Evolutionary conservation across 1,284 basidiomycete genomes (phyloP).

Genomic region (Trametes polyzona): DNA sequence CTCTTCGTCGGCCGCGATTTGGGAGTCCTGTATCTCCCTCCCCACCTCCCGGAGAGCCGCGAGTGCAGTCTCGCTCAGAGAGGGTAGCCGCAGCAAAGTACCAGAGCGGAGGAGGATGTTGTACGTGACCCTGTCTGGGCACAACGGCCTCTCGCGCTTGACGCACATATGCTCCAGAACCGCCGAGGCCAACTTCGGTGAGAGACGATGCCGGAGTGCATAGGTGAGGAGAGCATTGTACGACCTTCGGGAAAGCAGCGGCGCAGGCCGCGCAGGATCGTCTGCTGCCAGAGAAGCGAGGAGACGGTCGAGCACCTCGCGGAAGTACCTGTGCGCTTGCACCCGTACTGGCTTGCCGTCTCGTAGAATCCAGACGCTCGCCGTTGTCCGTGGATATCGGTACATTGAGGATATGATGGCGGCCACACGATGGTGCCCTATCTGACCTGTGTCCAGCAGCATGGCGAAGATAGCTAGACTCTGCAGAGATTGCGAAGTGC

Average conservation of each 20-base stretch:
- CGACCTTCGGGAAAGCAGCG: slow-evolving; percentile 45
- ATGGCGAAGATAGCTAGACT: slow-evolving; percentile 61
- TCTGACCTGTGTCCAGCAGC: slow-evolving; percentile 51
- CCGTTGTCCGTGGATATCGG: slow-evolving; percentile 49
- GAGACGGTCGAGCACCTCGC: slow-evolving; percentile 55
- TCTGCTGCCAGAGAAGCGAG: slow-evolving; percentile 33
- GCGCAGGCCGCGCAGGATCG: slow-evolving; percentile 20
- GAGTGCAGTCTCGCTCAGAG: slow-evolving; percentile 44
- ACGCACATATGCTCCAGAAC: slow-evolving; percentile 60
- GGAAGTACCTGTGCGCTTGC: slow-evolving; percentile 60
- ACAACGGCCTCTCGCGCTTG: slow-evolving; percentile 42
- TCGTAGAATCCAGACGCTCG: slow-evolving; percentile 48
- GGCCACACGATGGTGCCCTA: slow-evolving; percentile 49
- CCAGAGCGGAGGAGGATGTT: slow-evolving; percentile 62
- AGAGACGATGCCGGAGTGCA: slow-evolving; percentile 61
- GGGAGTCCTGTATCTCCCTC: background rate
- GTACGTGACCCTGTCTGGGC: slow-evolving; percentile 53
- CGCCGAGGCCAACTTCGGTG: slow-evolving; percentile 47
- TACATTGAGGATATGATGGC: slow-evolving; percentile 53
- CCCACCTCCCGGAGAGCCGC: background rate
- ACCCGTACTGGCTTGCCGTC: slow-evolving; percentile 38
- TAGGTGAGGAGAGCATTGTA: slow-evolving; percentile 73
- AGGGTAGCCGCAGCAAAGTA: slow-evolving; percentile 53
- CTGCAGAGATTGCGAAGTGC: slow-evolving; percentile 43
- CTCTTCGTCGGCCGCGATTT: too few species aligned